Base-by-base conservation (phyloP, 73 alveolate species). In the Tetrahymena borealis region DNA sequence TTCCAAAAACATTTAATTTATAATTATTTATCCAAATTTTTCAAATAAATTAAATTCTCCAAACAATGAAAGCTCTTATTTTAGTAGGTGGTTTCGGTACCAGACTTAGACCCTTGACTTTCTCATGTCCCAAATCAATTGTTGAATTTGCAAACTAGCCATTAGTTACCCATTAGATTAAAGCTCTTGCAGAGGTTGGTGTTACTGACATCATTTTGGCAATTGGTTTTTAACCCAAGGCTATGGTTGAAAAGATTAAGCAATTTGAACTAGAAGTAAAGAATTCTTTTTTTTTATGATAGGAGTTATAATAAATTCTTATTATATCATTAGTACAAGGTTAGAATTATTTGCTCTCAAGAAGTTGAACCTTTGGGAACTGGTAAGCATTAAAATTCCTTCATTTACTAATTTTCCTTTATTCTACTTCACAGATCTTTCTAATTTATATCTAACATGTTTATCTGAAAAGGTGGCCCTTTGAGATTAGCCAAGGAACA, bases 391-490 rank as follows among this genome's bases (percentile, higher is more conserved):
- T 79, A n/a, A n/a, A 13, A 1, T 79, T 16, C 33, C 33, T 36
- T 38, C 60, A 79, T 37, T 79, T 36, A n/a, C 7, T 0, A 12
- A 35, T n/a, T 16, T 2, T n/a, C 33, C 18, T 28, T 0, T 33
- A 90, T 32, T 16, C 36, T 7, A 5, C 35, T 90, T 40, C 92
- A 95, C 20, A 78, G 43, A 13, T 99, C 96, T 91, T 93, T 93
- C 77, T 95, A 91, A 33, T 98, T 98, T 8, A 42, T 97, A 92
- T 98, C 97, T 10, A 97, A n/a, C n/a, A n/a, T n/a, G n/a, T n/a
- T n/a, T n/a, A n/a, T n/a, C n/a, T n/a, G n/a, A n/a, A n/a, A 99
- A 16, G 99, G 99, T 20, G 99, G 99, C 3, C 99, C 99, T 15
- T 93, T 99, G 12, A 97, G 99, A 38, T 95, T 98, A 91, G 99